These are phyloP conservation scores for Forsythia suspensa DNA, from an alignment of 257 asterid species.

Conservation along the genomic window DNA sequence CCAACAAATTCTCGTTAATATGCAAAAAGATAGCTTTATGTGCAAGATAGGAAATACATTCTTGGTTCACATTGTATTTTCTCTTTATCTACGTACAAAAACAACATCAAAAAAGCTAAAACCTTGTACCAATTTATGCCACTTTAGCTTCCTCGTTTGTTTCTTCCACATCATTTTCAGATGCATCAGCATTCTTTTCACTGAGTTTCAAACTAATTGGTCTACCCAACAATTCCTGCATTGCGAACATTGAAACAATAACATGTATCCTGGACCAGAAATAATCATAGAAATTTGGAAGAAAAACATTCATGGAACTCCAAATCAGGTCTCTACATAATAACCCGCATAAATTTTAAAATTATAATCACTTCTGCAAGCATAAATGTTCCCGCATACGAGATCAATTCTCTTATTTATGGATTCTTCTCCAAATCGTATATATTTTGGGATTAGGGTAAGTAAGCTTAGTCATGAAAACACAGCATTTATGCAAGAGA, in stretches of 20 bases:
- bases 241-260: constrained; percentile 10
- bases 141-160: constrained; percentile 28
- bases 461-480: background rate
- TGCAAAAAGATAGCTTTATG: background rate
- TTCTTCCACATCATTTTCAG: constrained; percentile 36
- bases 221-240: constrained; percentile 81
- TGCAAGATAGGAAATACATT: background rate
- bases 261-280: background rate
- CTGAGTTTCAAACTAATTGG: constrained; percentile 64
- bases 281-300: background rate
- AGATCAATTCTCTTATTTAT: background rate
- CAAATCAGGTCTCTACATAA: background rate
- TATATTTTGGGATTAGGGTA: no score
- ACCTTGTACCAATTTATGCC: constrained; percentile 21
- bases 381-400: background rate
- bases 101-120: constrained; percentile 7
- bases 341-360: background rate
- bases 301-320: background rate
- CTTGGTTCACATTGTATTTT: background rate
- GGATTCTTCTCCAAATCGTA: background rate
- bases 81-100: constrained; percentile 3
- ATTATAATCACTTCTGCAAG: background rate
- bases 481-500: background rate
- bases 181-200: constrained; percentile 40
- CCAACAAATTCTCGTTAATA: background rate